A percentile compares a stretch with the other conserved stretches of the same genome.
These are phyloP conservation scores for Exophiala xenobiotica DNA, from an alignment of 2,329 filamentous ascomycete species.

Conservation along the genomic window DNA sequence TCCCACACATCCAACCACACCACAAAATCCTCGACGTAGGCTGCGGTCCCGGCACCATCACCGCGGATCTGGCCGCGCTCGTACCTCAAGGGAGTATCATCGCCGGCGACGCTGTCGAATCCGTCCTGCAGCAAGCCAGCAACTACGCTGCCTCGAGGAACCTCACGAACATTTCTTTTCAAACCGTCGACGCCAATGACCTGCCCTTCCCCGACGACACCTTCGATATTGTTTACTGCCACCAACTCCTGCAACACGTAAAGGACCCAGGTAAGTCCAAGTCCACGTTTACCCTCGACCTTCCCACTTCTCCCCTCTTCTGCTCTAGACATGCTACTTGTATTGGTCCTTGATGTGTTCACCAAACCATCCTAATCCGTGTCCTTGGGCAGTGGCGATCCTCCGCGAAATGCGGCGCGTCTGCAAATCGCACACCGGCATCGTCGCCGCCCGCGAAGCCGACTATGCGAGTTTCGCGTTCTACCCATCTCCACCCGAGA, in stretches of 20 bases:
- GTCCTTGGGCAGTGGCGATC: constrained; percentile 45
- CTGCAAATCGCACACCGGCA: constrained; percentile 49
- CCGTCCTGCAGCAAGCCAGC: constrained; percentile 36
- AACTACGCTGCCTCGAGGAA: constrained; percentile 33
- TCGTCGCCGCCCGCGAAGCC: constrained; percentile 49
- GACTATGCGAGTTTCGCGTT: constrained; percentile 34
- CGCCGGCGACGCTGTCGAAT: constrained; percentile 36
- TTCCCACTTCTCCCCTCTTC: too few relatives aligned
- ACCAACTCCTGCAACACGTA: constrained; percentile 60
- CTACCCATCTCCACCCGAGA: constrained; percentile 33
- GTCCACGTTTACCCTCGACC: too few relatives aligned
- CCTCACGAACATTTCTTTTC: constrained; percentile 38
- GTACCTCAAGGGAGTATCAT: constrained; percentile 42
- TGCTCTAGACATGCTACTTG: too few relatives aligned
- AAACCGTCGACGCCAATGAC: constrained; percentile 41
- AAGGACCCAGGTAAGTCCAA: too few relatives aligned
- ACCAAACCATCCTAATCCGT: too few relatives aligned
- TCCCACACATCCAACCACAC: constrained; percentile 39
- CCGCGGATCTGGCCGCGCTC: constrained; percentile 40
- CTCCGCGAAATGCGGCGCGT: constrained; percentile 57
- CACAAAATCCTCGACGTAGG: constrained; percentile 45
- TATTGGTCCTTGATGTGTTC: too few relatives aligned
- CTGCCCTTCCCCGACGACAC: constrained; percentile 46
- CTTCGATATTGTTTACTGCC: constrained; percentile 61
- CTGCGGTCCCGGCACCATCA: constrained; percentile 47